These are phyloP conservation scores for Trichoderma sp. DNA, from an alignment of 2,329 filamentous ascomycete genomes.

Conservation along the genomic window DNA sequence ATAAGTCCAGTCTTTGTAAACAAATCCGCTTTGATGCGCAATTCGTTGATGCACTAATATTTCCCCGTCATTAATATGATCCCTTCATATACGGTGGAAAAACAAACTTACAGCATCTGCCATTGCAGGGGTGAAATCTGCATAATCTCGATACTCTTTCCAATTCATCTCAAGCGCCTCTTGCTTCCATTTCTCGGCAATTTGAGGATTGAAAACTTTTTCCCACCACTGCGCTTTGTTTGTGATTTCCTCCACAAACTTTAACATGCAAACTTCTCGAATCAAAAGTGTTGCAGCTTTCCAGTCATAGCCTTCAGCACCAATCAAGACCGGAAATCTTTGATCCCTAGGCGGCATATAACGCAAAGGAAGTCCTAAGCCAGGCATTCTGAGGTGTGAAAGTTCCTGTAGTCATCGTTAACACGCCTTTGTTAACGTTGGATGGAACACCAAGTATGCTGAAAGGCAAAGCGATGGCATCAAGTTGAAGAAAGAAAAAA, in stretches of 20 bases:
- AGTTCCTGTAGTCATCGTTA: not conserved
- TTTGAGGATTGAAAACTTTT: constrained; percentile 38
- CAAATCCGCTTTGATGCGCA: constrained; percentile 40
- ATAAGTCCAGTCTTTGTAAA: constrained; percentile 42
- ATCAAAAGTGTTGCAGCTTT: constrained; percentile 37
- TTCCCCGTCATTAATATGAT: not conserved
- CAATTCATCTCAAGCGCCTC: constrained; percentile 41
- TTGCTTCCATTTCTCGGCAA: constrained; percentile 38
- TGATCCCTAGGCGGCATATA: constrained; percentile 3
- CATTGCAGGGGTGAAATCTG: constrained; percentile 40
- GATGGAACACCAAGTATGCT: not conserved
- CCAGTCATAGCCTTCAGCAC: constrained; percentile 31
- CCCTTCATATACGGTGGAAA: too few relatives aligned
- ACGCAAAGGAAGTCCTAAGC: constrained; percentile 36
- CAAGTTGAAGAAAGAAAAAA: not conserved
- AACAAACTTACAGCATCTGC: constrained; percentile 36
- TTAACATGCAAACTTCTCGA: constrained; percentile 42
- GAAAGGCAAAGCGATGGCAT: not conserved
- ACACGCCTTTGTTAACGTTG: not conserved
- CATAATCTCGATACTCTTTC: constrained; percentile 32
- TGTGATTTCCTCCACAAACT: constrained; percentile 40
- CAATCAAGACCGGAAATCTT: constrained; percentile 34
- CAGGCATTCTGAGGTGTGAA: constrained; percentile 30
- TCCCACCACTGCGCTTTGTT: constrained; percentile 44
- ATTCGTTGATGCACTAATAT: constrained; percentile 41